A percentile compares a stretch with the other conserved stretches of the same genome.
Conservation (phyloP, 306 rosid genomes). For the Quillaja saponaria region DNA sequence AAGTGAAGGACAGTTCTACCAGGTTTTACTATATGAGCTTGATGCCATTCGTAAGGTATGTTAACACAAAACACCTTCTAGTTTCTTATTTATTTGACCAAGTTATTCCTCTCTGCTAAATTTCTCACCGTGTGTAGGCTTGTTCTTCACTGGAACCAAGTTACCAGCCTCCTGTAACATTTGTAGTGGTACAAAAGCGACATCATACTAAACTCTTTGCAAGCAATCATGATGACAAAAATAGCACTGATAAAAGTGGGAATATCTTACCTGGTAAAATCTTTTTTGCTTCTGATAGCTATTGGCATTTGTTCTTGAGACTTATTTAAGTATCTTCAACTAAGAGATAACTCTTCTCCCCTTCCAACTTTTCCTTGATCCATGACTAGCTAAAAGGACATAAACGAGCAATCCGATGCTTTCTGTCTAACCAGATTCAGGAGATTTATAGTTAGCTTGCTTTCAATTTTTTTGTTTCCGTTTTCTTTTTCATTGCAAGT, state of each 20-base stretch:
- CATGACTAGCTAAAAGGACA: neutral
- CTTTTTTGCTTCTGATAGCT: neutral
- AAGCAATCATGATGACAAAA: constrained; percentile 56
- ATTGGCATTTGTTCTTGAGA: neutral
- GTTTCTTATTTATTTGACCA: neutral
- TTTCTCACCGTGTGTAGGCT: constrained; percentile 46
- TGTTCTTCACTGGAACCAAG: constrained; percentile 75
- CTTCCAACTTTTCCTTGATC: too few species aligned
- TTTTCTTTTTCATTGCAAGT: neutral
- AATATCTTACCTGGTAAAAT: constrained; percentile 71
- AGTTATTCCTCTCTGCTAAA: neutral
- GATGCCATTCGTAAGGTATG: constrained; percentile 74
- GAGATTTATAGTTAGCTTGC: constrained; percentile 6
- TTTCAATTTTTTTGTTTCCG: neutral
- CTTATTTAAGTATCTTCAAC: constrained; percentile 10
- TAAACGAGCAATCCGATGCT: neutral
- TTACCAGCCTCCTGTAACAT: constrained; percentile 85
- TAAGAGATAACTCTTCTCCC: too few species aligned
- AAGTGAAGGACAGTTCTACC: constrained; percentile 80
- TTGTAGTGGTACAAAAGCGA: constrained; percentile 80
- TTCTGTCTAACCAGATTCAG: constrained; percentile 6
- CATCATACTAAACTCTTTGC: constrained; percentile 75
- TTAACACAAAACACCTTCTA: neutral
- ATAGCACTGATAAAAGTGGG: constrained; percentile 64
- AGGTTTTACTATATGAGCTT: constrained; percentile 69